Evolutionary conservation across 1,284 basidiomycete species (phyloP).

Genomic region (Vanrija sp.): DNA sequence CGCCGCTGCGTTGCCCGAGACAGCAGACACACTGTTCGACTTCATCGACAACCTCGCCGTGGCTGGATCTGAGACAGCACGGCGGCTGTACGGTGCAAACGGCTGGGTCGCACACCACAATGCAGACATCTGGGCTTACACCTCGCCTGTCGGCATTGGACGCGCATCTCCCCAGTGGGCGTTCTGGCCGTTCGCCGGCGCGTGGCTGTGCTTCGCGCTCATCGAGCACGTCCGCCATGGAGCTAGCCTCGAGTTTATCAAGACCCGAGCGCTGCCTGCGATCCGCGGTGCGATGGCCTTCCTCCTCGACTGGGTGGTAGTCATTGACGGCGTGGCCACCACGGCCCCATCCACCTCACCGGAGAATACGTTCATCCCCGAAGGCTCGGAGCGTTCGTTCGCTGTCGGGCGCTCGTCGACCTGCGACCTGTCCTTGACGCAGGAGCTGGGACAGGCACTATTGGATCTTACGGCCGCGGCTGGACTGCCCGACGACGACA

Average conservation of each 20-base stretch:
- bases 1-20: neutral
- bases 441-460: neutral
- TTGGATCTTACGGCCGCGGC: too few species aligned
- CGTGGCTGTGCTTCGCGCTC: slow-evolving; percentile 8
- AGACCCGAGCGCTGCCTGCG: too few species aligned
- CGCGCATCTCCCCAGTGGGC: neutral
- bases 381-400: slow-evolving; percentile 1
- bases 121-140: slow-evolving; percentile 8
- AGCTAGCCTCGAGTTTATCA: neutral
- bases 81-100: slow-evolving; percentile 5
- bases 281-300: neutral
- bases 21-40: slow-evolving; percentile 3
- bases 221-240: slow-evolving; percentile 1
- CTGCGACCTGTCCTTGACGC: neutral
- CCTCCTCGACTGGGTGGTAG: neutral
- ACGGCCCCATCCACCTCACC: slow-evolving; percentile 11
- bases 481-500: neutral
- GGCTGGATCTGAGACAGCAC: slow-evolving; percentile 2
- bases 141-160: neutral
- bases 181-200: slow-evolving; percentile 10
- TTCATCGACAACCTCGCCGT: slow-evolving; percentile 6
- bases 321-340: neutral
- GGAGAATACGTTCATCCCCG: slow-evolving; percentile 8
- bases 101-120: slow-evolving; percentile 14
- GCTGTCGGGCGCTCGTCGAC: slow-evolving; percentile 10